These are phyloP conservation scores for Penicillium herquei DNA, from an alignment of 495 filamentous ascomycete species.

Conservation along the genomic window DNA sequence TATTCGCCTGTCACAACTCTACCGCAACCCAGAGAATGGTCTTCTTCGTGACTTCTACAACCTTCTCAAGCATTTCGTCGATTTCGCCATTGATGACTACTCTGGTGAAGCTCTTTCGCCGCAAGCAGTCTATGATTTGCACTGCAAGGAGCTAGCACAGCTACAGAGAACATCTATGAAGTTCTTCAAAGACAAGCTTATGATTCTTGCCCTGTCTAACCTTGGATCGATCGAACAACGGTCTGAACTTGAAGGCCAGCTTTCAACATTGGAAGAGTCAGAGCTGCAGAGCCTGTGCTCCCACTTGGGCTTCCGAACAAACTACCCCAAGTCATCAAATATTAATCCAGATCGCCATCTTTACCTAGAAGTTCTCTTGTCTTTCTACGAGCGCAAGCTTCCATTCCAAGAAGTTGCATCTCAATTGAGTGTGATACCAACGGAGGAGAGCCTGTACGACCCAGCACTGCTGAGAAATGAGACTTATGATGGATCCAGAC, in stretches of 20 bases:
- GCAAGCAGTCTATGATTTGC: constrained; percentile 72
- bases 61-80: constrained; percentile 77
- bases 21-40: constrained; percentile 67
- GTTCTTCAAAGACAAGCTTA: constrained; percentile 86
- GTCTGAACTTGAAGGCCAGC: constrained; percentile 72
- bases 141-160: constrained; percentile 71
- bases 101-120: constrained; percentile 71
- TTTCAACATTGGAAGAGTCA: constrained; percentile 66
- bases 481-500: constrained; percentile 82
- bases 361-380: constrained; percentile 73
- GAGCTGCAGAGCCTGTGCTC: constrained; percentile 70
- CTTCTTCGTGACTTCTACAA: constrained; percentile 79
- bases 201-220: constrained; percentile 86
- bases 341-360: constrained; percentile 64
- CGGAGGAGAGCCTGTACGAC: constrained; percentile 82
- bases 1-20: constrained; percentile 77
- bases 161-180: constrained; percentile 81
- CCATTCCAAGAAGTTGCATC: constrained; percentile 80
- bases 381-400: constrained; percentile 70
- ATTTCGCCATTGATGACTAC: constrained; percentile 91
- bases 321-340: constrained; percentile 69
- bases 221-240: constrained; percentile 83
- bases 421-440: constrained; percentile 74
- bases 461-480: constrained; percentile 79
- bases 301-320: constrained; percentile 72